A percentile compares a stretch with the other conserved stretches of the same genome.
These are phyloP conservation scores for Millerozyma miso DNA, from an alignment of 805 yeast genomes.

Conservation along the genomic window DNA sequence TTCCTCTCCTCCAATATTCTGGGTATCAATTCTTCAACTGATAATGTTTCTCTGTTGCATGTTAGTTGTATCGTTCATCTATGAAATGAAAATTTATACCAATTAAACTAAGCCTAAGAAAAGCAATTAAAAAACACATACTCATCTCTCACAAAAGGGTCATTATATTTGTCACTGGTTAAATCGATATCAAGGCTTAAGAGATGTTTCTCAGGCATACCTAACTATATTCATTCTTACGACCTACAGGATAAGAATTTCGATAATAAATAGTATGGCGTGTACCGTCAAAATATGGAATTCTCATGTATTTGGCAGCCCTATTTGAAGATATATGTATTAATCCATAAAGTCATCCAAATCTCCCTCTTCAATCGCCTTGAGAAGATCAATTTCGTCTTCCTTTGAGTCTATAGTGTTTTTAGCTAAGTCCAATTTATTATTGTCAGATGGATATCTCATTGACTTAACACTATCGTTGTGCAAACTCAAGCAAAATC, in stretches of 20 bases:
- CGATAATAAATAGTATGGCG: background rate
- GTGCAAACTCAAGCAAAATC: constrained; percentile 84
- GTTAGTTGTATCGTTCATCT: constrained; percentile 8
- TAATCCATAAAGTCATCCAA: constrained; percentile 47
- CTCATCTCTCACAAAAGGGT: constrained; percentile 39
- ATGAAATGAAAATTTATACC: background rate
- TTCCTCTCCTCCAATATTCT: constrained; percentile 56
- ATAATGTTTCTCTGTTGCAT: constrained; percentile 32
- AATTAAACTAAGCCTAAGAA: too few relatives aligned
- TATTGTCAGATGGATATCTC: constrained; percentile 69
- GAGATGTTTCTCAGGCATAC: constrained; percentile 8
- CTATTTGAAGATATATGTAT: constrained; percentile 1
- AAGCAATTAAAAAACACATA: constrained; percentile 15
- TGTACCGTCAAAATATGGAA: background rate
- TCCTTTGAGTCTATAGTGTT: constrained; percentile 31
- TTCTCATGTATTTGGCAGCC: background rate
- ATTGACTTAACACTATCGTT: constrained; percentile 91
- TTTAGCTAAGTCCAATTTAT: constrained; percentile 23
- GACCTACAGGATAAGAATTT: background rate
- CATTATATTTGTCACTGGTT: constrained; percentile 27
- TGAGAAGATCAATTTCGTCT: constrained; percentile 40
- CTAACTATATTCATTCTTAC: background rate
- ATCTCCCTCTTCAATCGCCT: constrained; percentile 54
- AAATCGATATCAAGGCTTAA: constrained; percentile 25
- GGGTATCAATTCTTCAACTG: constrained; percentile 55